A percentile compares a stretch with the other conserved stretches of the same genome.
These are phyloP conservation scores for Nigrospora oryzae DNA, from an alignment of 2,329 filamentous ascomycete species.

Conservation along the genomic window DNA sequence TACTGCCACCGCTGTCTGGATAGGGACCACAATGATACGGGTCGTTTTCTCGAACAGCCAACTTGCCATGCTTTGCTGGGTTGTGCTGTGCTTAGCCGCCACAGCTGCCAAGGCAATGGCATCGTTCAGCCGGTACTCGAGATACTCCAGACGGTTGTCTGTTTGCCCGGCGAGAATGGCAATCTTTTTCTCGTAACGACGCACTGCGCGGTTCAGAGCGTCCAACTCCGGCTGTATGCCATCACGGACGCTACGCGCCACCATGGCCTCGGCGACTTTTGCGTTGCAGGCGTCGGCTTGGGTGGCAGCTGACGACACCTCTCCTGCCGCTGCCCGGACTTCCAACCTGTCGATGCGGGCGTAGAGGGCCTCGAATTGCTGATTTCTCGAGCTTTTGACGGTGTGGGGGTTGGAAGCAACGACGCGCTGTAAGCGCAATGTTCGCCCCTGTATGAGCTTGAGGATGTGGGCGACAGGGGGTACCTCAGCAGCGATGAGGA, in stretches of 20 bases:
- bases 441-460: constrained; percentile 70
- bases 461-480: constrained; percentile 76
- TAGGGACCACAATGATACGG: constrained; percentile 29
- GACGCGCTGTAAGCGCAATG: constrained; percentile 70
- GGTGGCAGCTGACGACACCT: constrained; percentile 12
- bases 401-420: constrained; percentile 46
- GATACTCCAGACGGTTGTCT: constrained; percentile 62
- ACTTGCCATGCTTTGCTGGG: constrained; percentile 25
- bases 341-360: constrained; percentile 65
- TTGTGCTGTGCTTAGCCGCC: constrained; percentile 46
- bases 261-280: constrained; percentile 2
- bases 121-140: constrained; percentile 67
- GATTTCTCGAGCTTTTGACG: constrained; percentile 23
- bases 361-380: constrained; percentile 47
- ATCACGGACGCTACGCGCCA: constrained; percentile 13
- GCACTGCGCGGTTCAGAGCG: constrained; percentile 77
- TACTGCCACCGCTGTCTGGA: constrained; percentile 28
- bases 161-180: constrained; percentile 67
- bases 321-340: constrained; percentile 35
- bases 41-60: constrained; percentile 28
- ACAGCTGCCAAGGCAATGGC: constrained; percentile 74
- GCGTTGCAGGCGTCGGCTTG: constrained; percentile 13
- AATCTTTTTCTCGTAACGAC: constrained; percentile 85
- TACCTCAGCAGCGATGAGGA: constrained; percentile 78
- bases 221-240: constrained; percentile 45